phyloP scores from a whole-genome alignment of 2,329 filamentous ascomycete genomes.

The Chaetomiaceae sp. region DNA sequence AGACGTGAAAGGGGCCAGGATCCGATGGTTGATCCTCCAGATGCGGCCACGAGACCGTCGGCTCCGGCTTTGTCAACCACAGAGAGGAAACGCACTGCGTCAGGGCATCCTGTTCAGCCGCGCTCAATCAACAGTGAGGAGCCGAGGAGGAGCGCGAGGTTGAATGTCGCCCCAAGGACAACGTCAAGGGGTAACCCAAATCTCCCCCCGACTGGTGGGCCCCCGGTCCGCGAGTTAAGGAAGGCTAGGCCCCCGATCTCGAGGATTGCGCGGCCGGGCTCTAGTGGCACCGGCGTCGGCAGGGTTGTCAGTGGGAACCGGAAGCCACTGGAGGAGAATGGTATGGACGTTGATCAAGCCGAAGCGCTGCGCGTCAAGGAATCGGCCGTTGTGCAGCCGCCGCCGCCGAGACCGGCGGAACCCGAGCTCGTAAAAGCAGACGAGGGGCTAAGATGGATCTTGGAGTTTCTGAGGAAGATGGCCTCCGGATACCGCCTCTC shows the following conservation, averaged over 20 bases:
- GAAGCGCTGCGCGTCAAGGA: slow-evolving; percentile 49
- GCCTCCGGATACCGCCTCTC: slow-evolving; percentile 74
- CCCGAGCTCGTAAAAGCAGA: slow-evolving; percentile 59
- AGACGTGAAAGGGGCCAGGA: slow-evolving; percentile 38
- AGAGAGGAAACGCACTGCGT: slow-evolving; percentile 87
- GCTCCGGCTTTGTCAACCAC: slow-evolving; percentile 37
- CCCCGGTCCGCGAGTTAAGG: slow-evolving; percentile 68
- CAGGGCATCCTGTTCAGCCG: slow-evolving; percentile 63
- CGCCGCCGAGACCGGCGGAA: slow-evolving; percentile 36
- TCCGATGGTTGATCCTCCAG: slow-evolving; percentile 36
- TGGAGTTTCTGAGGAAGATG: slow-evolving; percentile 77
- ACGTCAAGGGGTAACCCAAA: slow-evolving; percentile 54
- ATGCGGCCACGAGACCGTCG: slow-evolving; percentile 34
- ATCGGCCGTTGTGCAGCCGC: slow-evolving; percentile 30
- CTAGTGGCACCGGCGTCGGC: slow-evolving; percentile 66
- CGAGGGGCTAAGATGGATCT: slow-evolving; percentile 67
- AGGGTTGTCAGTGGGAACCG: slow-evolving; percentile 87
- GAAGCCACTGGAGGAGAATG: slow-evolving; percentile 63
- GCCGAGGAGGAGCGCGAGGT: slow-evolving; percentile 63
- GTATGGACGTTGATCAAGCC: slow-evolving; percentile 63
- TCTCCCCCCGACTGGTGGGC: slow-evolving; percentile 49
- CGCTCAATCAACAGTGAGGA: slow-evolving; percentile 51
- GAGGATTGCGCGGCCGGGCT: slow-evolving; percentile 57
- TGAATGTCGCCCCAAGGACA: slow-evolving; percentile 63
- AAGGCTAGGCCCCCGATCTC: slow-evolving; percentile 72